Percentiles rank a stretch among this genome's conserved stretches.
Evolutionary conservation across 2,329 filamentous ascomycete species (phyloP).

Genomic region (Arthrobotrys conoides): DNA sequence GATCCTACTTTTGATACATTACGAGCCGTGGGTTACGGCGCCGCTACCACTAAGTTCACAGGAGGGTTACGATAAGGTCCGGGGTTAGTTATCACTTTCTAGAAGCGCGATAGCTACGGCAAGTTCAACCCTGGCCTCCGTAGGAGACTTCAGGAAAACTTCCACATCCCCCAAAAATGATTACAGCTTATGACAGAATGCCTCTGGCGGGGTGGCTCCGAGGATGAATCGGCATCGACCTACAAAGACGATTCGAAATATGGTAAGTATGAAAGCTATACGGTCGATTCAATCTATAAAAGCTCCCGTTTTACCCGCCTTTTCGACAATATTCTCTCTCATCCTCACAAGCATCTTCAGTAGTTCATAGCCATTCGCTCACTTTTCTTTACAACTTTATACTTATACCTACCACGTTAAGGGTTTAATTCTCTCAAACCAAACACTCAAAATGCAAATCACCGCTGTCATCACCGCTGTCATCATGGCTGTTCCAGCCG

Average conservation of each 20-base stretch:
- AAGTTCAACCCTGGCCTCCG: constrained; percentile 29
- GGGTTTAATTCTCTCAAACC: constrained; percentile 6
- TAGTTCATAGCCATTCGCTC: constrained; percentile 33
- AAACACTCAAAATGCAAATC: constrained; percentile 59
- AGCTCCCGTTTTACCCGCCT: constrained; percentile 33
- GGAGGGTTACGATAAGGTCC: constrained; percentile 40
- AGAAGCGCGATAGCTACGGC: constrained; percentile 47
- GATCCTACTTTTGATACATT: constrained; percentile 14
- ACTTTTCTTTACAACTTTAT: constrained; percentile 8
- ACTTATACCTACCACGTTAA: constrained; percentile 16
- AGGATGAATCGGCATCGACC: constrained; percentile 7
- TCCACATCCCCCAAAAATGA: constrained; percentile 1
- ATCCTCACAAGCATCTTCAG: constrained; percentile 37
- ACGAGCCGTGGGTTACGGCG: constrained; percentile 26
- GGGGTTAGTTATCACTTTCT: constrained; percentile 54
- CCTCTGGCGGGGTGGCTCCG: constrained; percentile 7
- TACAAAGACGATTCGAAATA: constrained; percentile 30
- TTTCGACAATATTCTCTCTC: constrained; percentile 23
- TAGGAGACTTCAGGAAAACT: constrained; percentile 49
- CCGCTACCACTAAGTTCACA: constrained; percentile 21
- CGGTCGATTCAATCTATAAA: constrained; percentile 50
- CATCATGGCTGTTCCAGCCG: constrained; percentile 55
- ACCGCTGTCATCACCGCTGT: constrained; percentile 52
- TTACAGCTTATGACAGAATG: constrained; percentile 24
- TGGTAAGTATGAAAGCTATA: not conserved